Conservation (phyloP, 2,329 filamentous ascomycete species). For the Hymenoscyphus albidus region DNA sequence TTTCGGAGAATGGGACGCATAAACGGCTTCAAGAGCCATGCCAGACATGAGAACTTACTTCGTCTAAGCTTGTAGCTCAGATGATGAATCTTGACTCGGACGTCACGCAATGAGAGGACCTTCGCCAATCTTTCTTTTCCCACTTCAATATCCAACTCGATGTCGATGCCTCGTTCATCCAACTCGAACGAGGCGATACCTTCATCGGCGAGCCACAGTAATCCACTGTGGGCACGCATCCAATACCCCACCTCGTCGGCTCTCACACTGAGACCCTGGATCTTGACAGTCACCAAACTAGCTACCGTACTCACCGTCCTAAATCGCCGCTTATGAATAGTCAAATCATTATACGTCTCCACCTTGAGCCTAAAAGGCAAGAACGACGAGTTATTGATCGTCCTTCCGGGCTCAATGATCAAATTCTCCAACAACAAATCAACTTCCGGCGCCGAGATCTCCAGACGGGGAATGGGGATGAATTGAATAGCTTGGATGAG, state of each 20-base stretch:
- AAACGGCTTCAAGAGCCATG: slow-evolving; percentile 81
- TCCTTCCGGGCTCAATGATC: slow-evolving; percentile 81
- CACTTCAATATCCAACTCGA: slow-evolving; percentile 80
- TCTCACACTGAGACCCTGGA: slow-evolving; percentile 78
- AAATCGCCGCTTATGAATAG: slow-evolving; percentile 74
- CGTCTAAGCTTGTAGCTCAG: slow-evolving; percentile 73
- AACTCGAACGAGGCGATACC: slow-evolving; percentile 83
- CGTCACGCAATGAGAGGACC: slow-evolving; percentile 71
- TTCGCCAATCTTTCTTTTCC: slow-evolving; percentile 74
- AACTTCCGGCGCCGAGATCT: slow-evolving; percentile 76
- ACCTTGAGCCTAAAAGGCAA: slow-evolving; percentile 79
- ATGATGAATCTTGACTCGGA: slow-evolving; percentile 81
- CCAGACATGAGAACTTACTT: slow-evolving; percentile 71
- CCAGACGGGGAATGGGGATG: slow-evolving; percentile 85
- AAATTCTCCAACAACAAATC: slow-evolving; percentile 88
- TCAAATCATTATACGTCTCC: slow-evolving; percentile 80
- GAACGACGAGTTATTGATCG: slow-evolving; percentile 83
- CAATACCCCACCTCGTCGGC: slow-evolving; percentile 90
- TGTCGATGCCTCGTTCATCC: slow-evolving; percentile 82
- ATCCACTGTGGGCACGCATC: slow-evolving; percentile 71
- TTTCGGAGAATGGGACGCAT: slow-evolving; percentile 76
- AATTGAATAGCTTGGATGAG: slow-evolving; percentile 76
- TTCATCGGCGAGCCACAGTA: slow-evolving; percentile 73
- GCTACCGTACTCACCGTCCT: slow-evolving; percentile 60
- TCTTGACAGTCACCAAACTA: slow-evolving; percentile 70